phyloP scores from a whole-genome alignment of 345 rosid species.

The Gossypioides kirkii region DNA sequence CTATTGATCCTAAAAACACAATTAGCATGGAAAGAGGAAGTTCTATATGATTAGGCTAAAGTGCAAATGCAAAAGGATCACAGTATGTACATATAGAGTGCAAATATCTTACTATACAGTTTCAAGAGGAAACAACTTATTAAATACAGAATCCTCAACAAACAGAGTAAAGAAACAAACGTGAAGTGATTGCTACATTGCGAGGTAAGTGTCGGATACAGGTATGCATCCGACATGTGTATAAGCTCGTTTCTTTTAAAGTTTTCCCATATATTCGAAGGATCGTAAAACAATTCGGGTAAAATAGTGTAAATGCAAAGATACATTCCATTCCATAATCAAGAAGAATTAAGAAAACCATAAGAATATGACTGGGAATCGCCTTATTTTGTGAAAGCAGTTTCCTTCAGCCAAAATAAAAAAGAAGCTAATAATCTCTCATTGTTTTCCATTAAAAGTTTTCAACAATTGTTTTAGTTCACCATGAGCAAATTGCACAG shows the following conservation, averaged over 20 bases:
- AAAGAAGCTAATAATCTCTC: background rate
- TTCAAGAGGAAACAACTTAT: background rate
- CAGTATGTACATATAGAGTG: background rate
- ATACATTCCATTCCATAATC: background rate
- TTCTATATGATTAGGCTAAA: background rate
- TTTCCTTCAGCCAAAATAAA: conserved; percentile 6
- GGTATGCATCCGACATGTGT: background rate
- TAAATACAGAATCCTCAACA: background rate
- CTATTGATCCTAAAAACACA: background rate
- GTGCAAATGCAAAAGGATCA: background rate
- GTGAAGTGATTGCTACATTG: background rate
- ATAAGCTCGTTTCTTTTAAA: too few relatives aligned
- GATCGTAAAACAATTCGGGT: too few relatives aligned
- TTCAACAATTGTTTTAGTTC: conserved; percentile 6
- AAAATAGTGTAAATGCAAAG: background rate
- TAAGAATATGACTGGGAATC: conserved; percentile 3
- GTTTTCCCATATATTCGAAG: too few relatives aligned
- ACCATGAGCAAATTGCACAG: conserved; percentile 7
- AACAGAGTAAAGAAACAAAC: background rate
- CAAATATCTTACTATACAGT: background rate
- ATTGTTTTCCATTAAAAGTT: background rate
- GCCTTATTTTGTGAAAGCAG: background rate
- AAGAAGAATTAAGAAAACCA: background rate
- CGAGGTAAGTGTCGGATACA: background rate
- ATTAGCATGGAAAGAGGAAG: background rate